phyloP scores from a whole-genome alignment of 2,329 filamentous ascomycete genomes.

The Bipolaris cookei region DNA sequence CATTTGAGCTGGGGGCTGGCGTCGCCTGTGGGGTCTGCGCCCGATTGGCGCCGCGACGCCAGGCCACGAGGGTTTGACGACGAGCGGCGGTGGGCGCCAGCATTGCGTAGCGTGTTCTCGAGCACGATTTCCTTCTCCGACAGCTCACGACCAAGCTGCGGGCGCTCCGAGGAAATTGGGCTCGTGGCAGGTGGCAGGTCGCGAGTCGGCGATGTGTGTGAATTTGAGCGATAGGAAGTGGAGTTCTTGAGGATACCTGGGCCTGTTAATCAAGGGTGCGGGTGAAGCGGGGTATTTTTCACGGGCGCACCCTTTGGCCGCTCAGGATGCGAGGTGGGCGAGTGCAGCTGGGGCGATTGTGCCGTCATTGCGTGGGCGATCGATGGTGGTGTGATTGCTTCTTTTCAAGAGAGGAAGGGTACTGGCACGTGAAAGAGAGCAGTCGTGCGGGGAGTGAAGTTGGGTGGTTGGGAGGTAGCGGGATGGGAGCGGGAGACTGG shows the following conservation, averaged over 20 bases:
- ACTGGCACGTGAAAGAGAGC: constrained; percentile 22
- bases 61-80: constrained; percentile 73
- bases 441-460: not conserved
- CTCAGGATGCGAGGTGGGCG: constrained; percentile 47
- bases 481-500: constrained; percentile 3
- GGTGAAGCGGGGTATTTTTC: constrained; percentile 4
- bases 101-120: constrained; percentile 93
- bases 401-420: not conserved
- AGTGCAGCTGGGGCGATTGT: constrained; percentile 44
- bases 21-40: constrained; percentile 59
- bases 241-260: constrained; percentile 95
- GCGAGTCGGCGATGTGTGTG: constrained; percentile 55
- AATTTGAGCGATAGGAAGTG: constrained; percentile 64
- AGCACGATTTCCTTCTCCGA: constrained; percentile 88
- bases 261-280: constrained; percentile 17
- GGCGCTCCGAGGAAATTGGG: constrained; percentile 45
- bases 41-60: constrained; percentile 75
- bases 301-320: constrained; percentile 52
- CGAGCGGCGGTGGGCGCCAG: constrained; percentile 83
- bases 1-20: constrained; percentile 84
- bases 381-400: not conserved
- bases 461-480: constrained; percentile 7
- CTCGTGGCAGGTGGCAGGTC: constrained; percentile 45
- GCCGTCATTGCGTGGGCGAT: constrained; percentile 41
- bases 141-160: constrained; percentile 58